These are phyloP conservation scores for Pseudevernia furfuracea DNA, from an alignment of 495 filamentous ascomycete species.

Conservation along the genomic window DNA sequence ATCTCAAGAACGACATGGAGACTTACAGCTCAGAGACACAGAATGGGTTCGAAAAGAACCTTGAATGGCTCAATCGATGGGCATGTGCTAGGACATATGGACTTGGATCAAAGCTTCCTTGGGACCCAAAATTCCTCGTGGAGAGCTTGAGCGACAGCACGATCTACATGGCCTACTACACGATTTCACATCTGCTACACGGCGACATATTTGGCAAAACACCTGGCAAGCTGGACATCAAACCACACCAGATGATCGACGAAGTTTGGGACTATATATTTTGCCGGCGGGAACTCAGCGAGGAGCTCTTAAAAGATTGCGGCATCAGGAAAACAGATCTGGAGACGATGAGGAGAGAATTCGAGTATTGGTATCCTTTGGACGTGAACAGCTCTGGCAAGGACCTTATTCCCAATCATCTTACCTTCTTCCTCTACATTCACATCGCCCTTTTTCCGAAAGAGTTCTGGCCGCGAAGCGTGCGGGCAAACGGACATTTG, in stretches of 20 bases:
- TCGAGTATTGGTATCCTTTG: constrained; percentile 94
- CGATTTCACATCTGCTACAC: constrained; percentile 81
- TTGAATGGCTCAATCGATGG: constrained; percentile 93
- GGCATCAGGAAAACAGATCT: constrained; percentile 65
- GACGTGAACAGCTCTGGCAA: constrained; percentile 80
- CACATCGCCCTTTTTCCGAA: constrained; percentile 82
- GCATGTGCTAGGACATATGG: constrained; percentile 89
- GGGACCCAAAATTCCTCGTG: constrained; percentile 87
- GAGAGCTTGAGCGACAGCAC: constrained; percentile 86
- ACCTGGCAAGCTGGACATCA: constrained; percentile 57
- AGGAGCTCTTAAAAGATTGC: constrained; percentile 53
- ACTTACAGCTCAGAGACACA: constrained; percentile 72
- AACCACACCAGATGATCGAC: constrained; percentile 83
- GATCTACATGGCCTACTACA: constrained; percentile 97
- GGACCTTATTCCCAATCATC: constrained; percentile 79
- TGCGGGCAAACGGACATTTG: constrained; percentile 87
- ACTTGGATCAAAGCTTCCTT: constrained; percentile 90
- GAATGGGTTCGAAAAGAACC: constrained; percentile 72
- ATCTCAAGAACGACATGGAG: constrained; percentile 69
- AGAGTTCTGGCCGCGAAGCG: constrained; percentile 75
- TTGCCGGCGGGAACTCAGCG: constrained; percentile 54
- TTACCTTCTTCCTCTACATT: constrained; percentile 95
- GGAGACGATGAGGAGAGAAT: constrained; percentile 74
- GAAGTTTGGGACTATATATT: constrained; percentile 97
- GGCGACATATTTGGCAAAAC: constrained; percentile 70